Percentiles rank a stretch among this genome's conserved stretches.
Evolutionary conservation across 2,329 filamentous ascomycete species (phyloP).

Genomic region (Aspergillus jensenii): DNA sequence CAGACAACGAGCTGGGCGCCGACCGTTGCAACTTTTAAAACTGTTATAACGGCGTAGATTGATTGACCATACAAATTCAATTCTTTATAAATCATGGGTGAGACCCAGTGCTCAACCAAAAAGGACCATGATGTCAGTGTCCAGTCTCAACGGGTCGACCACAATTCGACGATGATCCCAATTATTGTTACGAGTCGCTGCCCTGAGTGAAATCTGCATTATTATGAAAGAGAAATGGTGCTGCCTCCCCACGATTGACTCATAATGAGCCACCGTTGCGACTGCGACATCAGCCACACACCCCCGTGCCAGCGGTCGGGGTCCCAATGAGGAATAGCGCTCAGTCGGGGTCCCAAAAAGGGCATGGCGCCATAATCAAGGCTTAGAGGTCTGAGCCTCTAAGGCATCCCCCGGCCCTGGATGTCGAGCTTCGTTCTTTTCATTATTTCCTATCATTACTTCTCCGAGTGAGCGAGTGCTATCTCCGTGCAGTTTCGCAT

Average conservation of each 20-base stretch:
- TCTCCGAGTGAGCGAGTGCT: neutral
- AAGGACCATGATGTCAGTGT: too few relatives aligned
- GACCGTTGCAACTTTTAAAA: neutral
- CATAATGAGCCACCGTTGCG: neutral
- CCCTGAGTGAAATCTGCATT: too few relatives aligned
- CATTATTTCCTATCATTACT: slow-evolving; percentile 4
- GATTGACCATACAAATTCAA: neutral
- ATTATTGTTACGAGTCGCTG: neutral
- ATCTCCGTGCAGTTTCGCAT: neutral
- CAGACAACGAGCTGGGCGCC: neutral
- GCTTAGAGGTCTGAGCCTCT: slow-evolving; percentile 3
- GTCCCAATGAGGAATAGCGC: slow-evolving; percentile 27
- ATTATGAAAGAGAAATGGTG: neutral
- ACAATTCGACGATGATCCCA: neutral
- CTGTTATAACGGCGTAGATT: neutral
- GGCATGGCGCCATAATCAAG: slow-evolving; percentile 15
- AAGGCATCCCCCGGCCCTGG: neutral
- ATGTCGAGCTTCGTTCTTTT: neutral
- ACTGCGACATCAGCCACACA: neutral
- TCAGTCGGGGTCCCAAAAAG: slow-evolving; percentile 28
- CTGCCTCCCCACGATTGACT: neutral
- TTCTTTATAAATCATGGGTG: neutral
- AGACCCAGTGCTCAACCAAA: too few relatives aligned
- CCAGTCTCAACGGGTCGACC: neutral
- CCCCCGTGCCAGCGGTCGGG: slow-evolving; percentile 17